phyloP scores from a whole-genome alignment of 2,329 filamentous ascomycete species.

The Ilyonectria mors-panacis region DNA sequence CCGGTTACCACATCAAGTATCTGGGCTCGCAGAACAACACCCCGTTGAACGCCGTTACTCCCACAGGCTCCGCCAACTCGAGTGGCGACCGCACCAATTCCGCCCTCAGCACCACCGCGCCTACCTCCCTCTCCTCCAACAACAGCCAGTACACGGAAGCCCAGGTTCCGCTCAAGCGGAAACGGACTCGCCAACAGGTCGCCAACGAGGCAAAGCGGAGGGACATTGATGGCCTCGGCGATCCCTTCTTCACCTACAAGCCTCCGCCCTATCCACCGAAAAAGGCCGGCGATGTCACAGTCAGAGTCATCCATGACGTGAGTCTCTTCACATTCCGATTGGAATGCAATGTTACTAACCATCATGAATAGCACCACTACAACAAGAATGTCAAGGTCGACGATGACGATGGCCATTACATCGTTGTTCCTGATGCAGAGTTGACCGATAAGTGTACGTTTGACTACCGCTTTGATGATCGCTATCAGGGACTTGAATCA shows the following conservation, averaged over 20 bases:
- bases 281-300: constrained; percentile 86
- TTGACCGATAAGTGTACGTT: constrained; percentile 92
- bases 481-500: constrained; percentile 15
- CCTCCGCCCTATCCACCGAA: constrained; percentile 90
- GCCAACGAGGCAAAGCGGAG: constrained; percentile 87
- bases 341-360: constrained; percentile 25
- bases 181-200: constrained; percentile 85
- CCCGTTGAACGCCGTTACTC: constrained; percentile 76
- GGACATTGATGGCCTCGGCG: constrained; percentile 78
- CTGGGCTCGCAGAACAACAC: constrained; percentile 81
- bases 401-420: constrained; percentile 97
- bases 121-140: constrained; percentile 81
- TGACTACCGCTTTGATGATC: too few relatives aligned
- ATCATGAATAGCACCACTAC: constrained; percentile 51
- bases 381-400: constrained; percentile 83
- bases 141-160: constrained; percentile 75
- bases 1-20: constrained; percentile 80
- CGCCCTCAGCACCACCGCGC: constrained; percentile 85
- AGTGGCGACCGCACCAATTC: constrained; percentile 89
- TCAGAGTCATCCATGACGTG: constrained; percentile 75
- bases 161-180: constrained; percentile 87
- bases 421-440: constrained; percentile 88
- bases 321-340: constrained; percentile 52
- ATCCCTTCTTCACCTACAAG: constrained; percentile 84
- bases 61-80: constrained; percentile 80